Evolutionary conservation across 768 basidiomycete species (phyloP).

Genomic region (Sporobolomyces pararoseus): DNA sequence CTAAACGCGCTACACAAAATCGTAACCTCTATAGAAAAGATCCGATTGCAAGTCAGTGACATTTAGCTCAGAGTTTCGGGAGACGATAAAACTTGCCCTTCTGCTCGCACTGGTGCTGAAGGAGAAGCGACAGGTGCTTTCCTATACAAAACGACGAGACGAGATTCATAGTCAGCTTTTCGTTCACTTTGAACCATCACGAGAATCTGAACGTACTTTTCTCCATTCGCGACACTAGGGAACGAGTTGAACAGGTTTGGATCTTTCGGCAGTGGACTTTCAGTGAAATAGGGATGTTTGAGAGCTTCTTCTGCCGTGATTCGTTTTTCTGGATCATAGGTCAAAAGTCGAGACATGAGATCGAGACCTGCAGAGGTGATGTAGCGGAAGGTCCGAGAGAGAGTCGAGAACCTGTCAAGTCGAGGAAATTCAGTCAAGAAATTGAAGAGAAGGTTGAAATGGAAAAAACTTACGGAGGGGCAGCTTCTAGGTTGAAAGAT

Average conservation of each 20-base stretch:
- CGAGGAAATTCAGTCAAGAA: neutral
- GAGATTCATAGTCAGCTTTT: neutral
- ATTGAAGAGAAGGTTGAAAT: neutral
- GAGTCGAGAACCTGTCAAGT: conserved; percentile 50
- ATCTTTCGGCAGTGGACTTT: conserved; percentile 92
- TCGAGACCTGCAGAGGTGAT: conserved; percentile 79
- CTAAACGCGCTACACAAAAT: conserved; percentile 10
- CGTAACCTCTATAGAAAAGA: conserved; percentile 13
- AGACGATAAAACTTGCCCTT: conserved; percentile 5
- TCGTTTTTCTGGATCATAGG: conserved; percentile 81
- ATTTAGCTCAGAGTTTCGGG: neutral
- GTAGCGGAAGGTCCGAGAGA: conserved; percentile 81
- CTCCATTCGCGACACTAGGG: conserved; percentile 91
- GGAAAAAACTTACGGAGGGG: conserved; percentile 45
- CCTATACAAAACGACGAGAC: conserved; percentile 11
- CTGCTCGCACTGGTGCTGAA: conserved; percentile 27
- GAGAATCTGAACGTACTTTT: conserved; percentile 57
- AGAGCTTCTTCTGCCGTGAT: conserved; percentile 87
- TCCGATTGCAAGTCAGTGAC: neutral
- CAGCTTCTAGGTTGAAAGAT: conserved; percentile 57
- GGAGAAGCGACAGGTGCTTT: conserved; percentile 30
- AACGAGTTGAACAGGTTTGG: conserved; percentile 93
- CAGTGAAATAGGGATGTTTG: conserved; percentile 74
- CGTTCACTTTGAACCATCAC: neutral
- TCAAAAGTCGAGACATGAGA: conserved; percentile 71